These are phyloP conservation scores for Obelidium mucronatum DNA, from an alignment of 192 early-diverging fungal species.

Conservation along the genomic window DNA sequence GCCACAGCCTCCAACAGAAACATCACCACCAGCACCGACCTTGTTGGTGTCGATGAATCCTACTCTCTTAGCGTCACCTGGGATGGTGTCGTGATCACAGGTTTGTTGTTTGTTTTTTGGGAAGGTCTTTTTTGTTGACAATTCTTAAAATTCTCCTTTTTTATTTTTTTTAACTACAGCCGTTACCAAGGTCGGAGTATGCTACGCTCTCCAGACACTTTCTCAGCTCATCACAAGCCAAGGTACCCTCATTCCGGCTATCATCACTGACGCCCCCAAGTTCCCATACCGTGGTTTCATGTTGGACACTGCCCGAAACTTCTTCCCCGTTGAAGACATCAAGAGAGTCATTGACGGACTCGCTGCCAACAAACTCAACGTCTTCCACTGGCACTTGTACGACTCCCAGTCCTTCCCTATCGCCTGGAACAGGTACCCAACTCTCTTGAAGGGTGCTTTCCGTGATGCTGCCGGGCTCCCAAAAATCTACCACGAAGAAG, in stretches of 20 bases:
- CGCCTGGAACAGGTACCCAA: slow-evolving; percentile 17
- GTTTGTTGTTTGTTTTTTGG: too few relatives aligned
- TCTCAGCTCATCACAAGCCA: slow-evolving; percentile 63
- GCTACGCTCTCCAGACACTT: slow-evolving; percentile 75
- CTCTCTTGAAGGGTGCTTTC: not conserved
- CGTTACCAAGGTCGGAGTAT: slow-evolving; percentile 68
- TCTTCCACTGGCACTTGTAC: slow-evolving; percentile 48
- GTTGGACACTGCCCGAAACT: too few relatives aligned
- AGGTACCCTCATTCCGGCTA: not conserved
- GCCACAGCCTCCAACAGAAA: not conserved
- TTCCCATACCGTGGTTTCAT: too few relatives aligned
- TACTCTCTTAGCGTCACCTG: slow-evolving; percentile 21
- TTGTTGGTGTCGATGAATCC: slow-evolving; percentile 7
- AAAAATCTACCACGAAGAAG: slow-evolving; percentile 75
- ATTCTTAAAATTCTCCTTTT: too few relatives aligned
- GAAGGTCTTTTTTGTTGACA: too few relatives aligned
- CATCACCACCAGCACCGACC: not conserved
- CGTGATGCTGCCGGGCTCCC: slow-evolving; percentile 24
- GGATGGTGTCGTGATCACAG: slow-evolving; percentile 42
- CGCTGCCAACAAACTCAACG: too few relatives aligned
- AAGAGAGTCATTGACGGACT: slow-evolving; percentile 37
- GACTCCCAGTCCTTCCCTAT: too few relatives aligned
- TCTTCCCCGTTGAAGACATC: slow-evolving; percentile 41
- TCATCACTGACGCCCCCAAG: slow-evolving; percentile 38
- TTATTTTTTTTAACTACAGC: too few relatives aligned